Conservation (phyloP, 177 flowering plant species). For the Vitis hybrid region DNA sequence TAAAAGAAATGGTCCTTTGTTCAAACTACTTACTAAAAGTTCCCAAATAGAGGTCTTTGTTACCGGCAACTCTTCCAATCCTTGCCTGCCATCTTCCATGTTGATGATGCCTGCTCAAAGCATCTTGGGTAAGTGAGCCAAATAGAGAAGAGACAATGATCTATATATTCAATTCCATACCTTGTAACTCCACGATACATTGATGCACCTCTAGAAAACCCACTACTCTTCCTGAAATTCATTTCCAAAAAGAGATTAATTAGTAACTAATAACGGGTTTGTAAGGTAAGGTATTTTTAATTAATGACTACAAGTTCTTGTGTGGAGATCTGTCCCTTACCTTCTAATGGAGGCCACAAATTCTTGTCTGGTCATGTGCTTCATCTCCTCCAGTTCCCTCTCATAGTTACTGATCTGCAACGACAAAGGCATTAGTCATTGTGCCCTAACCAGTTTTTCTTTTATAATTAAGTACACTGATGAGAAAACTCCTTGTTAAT, state of each 20-base stretch:
- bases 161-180: constrained; percentile 19
- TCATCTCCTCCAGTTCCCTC: constrained; percentile 92
- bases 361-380: constrained; percentile 94
- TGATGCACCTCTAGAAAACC: constrained; percentile 95
- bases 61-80: constrained; percentile 96
- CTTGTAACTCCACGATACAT: constrained; percentile 92
- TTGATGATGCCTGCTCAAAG: constrained; percentile 80
- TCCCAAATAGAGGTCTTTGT: constrained; percentile 95
- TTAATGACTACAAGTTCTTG: not conserved
- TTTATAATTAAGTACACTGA: too few relatives aligned
- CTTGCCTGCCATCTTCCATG: constrained; percentile 99
- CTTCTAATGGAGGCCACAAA: constrained; percentile 92
- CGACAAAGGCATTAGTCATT: not conserved
- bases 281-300: not conserved
- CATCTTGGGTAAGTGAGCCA: constrained; percentile 6
- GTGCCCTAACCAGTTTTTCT: too few relatives aligned
- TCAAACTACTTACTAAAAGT: constrained; percentile 70
- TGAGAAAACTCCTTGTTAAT: too few relatives aligned
- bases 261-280: not conserved
- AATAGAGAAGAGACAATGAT: constrained; percentile 11
- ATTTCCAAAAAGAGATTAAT: not conserved
- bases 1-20: not conserved
- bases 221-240: constrained; percentile 79
- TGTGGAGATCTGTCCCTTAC: constrained; percentile 25
- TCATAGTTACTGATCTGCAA: constrained; percentile 79